These are phyloP conservation scores for Saturnispora hagleri DNA, from an alignment of 805 yeast species.

Conservation along the genomic window DNA sequence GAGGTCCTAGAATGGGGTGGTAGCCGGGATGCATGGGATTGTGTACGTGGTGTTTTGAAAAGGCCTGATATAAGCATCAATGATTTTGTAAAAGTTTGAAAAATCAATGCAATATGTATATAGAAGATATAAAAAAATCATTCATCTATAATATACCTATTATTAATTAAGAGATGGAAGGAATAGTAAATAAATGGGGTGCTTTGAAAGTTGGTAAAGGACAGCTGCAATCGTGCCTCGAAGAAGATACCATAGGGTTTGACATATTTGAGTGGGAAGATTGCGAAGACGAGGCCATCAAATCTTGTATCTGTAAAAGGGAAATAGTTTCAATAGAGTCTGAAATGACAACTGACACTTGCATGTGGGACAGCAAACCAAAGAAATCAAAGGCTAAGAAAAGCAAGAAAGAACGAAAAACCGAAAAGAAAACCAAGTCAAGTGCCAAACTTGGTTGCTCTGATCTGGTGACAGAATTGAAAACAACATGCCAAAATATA, in stretches of 20 bases:
- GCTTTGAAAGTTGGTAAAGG: constrained; percentile 2
- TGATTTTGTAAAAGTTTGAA: constrained; percentile 6
- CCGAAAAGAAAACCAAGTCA: background rate
- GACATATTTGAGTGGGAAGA: constrained; percentile 6
- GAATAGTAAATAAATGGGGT: constrained; percentile 5
- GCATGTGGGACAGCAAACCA: constrained; percentile 6
- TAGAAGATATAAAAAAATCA: background rate
- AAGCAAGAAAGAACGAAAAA: background rate
- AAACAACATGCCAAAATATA: background rate
- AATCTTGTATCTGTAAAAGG: background rate
- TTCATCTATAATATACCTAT: background rate
- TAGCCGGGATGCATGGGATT: constrained; percentile 77
- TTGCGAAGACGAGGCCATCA: background rate
- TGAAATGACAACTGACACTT: constrained; percentile 3
- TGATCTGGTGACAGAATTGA: background rate
- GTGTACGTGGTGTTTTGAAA: constrained; percentile 68
- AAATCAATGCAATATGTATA: background rate
- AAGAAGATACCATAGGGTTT: constrained; percentile 9
- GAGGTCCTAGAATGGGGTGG: constrained; percentile 91
- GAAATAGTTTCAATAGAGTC: constrained; percentile 3
- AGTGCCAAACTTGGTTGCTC: background rate
- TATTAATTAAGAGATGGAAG: background rate
- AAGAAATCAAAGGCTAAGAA: constrained; percentile 2
- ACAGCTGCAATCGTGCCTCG: background rate
- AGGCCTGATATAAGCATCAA: constrained; percentile 2